Evolutionary conservation across 2,329 filamentous ascomycete species (phyloP), one percentile per base, ranked within the genome.

Genomic region (Clarireedia homoeocarpa): DNA sequence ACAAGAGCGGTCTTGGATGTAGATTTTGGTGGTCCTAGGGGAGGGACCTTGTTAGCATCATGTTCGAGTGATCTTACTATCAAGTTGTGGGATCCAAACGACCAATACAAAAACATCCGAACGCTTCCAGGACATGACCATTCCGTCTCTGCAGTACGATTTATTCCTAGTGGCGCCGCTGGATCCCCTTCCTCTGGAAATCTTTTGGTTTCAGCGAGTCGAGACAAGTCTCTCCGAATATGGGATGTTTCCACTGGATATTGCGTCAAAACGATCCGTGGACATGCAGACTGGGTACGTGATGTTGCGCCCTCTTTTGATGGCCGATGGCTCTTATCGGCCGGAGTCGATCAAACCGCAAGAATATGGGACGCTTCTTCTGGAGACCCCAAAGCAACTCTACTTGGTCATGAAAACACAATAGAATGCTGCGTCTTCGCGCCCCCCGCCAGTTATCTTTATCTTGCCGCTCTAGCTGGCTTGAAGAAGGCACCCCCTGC

Each of bases 171-270:
- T 6, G 89, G 89, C 23, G 87, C 87, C 17, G 86, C 86, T 1
- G 89, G 88, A 44, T 84, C 85, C 2, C 87, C 87, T 2, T 78
- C 84, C n/a, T 89, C 87, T 1, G 87, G 88, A 30, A 95, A 96
- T 65, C 78, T 95, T 15, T 79, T 96, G 1, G 90, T 94, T 10
- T 91, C 86, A 58, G 91, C 91, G 6, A 92, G 88, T 64, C 79
- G 91, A 69, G 91, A 96, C 71, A 87, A 87, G 70, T 88, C 88
- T 2, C 75, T 97, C 52, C 81, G 87, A 56, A 87, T 96, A 71
- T 96, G 92, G 91, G 91, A 96, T 67, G 88, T 92, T 26, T 91
- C 88, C 27, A 96, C 91, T 0, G 91, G 92, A 5, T 96, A 91
- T 70, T 96, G 91, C 67, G 80, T 96, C 45, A 91, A 89, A 71